A percentile compares a stretch with the other conserved stretches of the same genome.
These are phyloP conservation scores for Gnomoniopsis sp. DNA, from an alignment of 2,329 filamentous ascomycete species.

Conservation along the genomic window DNA sequence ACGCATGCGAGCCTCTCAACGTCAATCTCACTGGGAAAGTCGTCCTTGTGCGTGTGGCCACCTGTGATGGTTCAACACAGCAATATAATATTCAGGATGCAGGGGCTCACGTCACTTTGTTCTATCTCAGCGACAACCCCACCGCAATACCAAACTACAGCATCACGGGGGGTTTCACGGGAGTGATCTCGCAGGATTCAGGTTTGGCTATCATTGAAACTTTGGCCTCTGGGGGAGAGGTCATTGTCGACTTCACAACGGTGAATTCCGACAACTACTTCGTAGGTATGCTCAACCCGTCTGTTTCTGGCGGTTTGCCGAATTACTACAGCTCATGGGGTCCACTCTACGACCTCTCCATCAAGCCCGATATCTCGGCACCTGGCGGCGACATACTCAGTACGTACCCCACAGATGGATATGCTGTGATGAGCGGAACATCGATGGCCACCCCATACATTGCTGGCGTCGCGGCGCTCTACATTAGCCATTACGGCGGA, in stretches of 20 bases:
- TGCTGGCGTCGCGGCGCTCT: constrained; percentile 34
- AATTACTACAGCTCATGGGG: constrained; percentile 37
- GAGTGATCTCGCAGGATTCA: constrained; percentile 16
- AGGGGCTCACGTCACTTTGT: constrained; percentile 37
- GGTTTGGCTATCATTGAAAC: constrained; percentile 20
- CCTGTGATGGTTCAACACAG: constrained; percentile 25
- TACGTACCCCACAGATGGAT: constrained; percentile 32
- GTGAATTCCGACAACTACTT: constrained; percentile 14
- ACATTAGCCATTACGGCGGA: constrained; percentile 20
- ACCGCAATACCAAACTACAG: constrained; percentile 10
- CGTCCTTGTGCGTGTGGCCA: constrained; percentile 34
- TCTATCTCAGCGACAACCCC: constrained; percentile 32
- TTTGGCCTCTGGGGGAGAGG: constrained; percentile 17
- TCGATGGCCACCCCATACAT: constrained; percentile 45
- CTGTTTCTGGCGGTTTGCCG: constrained; percentile 28
- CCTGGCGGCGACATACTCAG: constrained; percentile 40
- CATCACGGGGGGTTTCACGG: constrained; percentile 9
- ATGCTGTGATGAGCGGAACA: constrained; percentile 41
- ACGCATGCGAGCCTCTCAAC: constrained; percentile 33
- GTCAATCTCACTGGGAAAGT: constrained; percentile 33
- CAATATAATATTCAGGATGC: constrained; percentile 33
- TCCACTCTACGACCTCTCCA: constrained; percentile 35
- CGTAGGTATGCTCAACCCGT: constrained; percentile 20
- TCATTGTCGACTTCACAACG: constrained; percentile 19
- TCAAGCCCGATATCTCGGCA: constrained; percentile 36